phyloP scores from a whole-genome alignment of 257 asterid species.

The Fraxinus americana region DNA sequence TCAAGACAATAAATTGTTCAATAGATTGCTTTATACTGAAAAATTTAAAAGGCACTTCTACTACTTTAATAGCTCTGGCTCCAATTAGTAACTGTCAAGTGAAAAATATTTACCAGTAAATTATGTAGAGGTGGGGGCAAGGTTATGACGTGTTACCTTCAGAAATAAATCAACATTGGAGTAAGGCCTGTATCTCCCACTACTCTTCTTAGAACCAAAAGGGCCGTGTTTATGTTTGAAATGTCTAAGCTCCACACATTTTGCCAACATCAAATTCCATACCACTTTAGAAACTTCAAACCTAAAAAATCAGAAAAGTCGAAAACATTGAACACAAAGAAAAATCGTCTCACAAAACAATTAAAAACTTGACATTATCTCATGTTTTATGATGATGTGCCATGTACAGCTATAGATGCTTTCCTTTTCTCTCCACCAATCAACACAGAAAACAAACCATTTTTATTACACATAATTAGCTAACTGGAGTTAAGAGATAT shows the following conservation, averaged over 20 bases:
- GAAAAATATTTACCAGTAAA: not conserved
- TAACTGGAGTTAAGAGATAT: not conserved
- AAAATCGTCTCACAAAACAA: slow-evolving; percentile 11
- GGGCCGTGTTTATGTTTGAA: slow-evolving; percentile 58
- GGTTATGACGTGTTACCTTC: slow-evolving; percentile 53
- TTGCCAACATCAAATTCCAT: slow-evolving; percentile 68
- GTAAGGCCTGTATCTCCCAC: slow-evolving; percentile 88
- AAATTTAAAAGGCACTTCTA: not conserved
- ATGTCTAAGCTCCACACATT: slow-evolving; percentile 69
- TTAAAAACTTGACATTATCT: not conserved
- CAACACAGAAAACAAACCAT: slow-evolving; percentile 1
- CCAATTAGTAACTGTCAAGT: not conserved
- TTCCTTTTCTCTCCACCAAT: slow-evolving; percentile 7
- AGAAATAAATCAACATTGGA: slow-evolving; percentile 88
- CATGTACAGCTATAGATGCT: not conserved
- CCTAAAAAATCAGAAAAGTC: slow-evolving; percentile 38
- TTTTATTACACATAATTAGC: not conserved
- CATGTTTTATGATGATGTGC: not conserved
- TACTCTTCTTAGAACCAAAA: slow-evolving; percentile 61
- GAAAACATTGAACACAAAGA: slow-evolving; percentile 5
- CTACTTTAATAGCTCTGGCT: not conserved
- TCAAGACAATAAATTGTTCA: not conserved
- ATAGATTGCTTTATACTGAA: not conserved
- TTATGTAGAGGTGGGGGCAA: not conserved
- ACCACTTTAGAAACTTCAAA: slow-evolving; percentile 67